Evolutionary conservation across 257 asterid genomes (phyloP), one percentile per base, ranked within the genome.

Genomic region (Mentha longifolia): DNA sequence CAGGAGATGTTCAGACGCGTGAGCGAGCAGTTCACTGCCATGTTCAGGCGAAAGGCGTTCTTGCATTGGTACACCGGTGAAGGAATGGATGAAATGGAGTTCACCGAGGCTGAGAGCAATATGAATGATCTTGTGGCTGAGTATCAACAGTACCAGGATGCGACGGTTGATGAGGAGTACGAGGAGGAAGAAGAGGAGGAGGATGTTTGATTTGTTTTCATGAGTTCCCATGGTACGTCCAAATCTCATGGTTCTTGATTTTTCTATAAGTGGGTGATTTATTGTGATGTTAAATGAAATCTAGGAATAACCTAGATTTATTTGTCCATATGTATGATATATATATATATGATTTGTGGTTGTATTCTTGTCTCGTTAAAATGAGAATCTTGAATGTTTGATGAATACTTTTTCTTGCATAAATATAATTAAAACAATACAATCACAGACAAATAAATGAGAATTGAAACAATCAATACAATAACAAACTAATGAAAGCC

Each of bases 1-100:
- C 84, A 82, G 76, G 86, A 82, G 80, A 82, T 82, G 86, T 82
- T 82, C 74, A 79, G 84, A 77, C 84, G 84, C 8, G 86, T 82
- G 6, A 82, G 86, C 14, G 82, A 82, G 82, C 86, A 82, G 51
- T 82, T 80, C 70, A 80, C 85, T 6, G 85, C 84, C 0, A 79
- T 76, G 81, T 80, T 80, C 78, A 76, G 84, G 67, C 81, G 84
- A 14, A 80, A 80, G 57, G 85, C 85, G 66, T 81, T 81, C 85
- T 74, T 81, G 86, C 84, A 80, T 33, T 78, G 83, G 83, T 78
- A 78, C 79, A 78, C 79, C 9, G 77, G 83, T 58, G 83, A 78
- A 61, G 83, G 83, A 52, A 78, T 78, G 83, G 83, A 78, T 17
- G 83, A 78, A 35, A 78, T 78, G 80, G 83, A 79, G 71, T 79